Evolutionary conservation across 345 rosid genomes (phyloP).

Genomic region (Eutrema japonicum): DNA sequence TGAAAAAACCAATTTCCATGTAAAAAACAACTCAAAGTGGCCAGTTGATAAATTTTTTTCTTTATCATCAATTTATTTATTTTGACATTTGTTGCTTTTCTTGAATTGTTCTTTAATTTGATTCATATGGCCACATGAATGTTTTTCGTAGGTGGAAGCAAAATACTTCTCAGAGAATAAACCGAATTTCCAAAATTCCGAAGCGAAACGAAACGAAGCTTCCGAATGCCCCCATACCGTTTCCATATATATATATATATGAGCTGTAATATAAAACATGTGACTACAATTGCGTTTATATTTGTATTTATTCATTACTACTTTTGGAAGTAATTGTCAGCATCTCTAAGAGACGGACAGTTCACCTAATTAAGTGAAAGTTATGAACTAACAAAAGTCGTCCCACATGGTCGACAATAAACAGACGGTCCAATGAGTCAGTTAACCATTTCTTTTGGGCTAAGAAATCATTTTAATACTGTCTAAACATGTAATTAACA

Average conservation of each 20-base stretch:
- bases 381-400: slow-evolving; percentile 10
- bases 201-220: too few species aligned
- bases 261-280: too few species aligned
- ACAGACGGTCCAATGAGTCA: slow-evolving; percentile 4
- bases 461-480: neutral
- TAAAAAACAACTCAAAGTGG: neutral
- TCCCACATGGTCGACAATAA: neutral
- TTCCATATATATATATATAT: too few species aligned
- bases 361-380: neutral
- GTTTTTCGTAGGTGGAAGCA: too few species aligned
- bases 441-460: neutral
- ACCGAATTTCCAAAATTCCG: too few species aligned
- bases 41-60: neutral
- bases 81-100: too few species aligned
- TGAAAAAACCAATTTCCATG: too few species aligned
- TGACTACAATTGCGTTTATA: neutral
- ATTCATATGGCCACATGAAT: too few species aligned
- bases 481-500: neutral
- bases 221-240: too few species aligned
- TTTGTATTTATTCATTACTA: neutral
- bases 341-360: neutral
- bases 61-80: too few species aligned
- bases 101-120: too few species aligned
- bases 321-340: slow-evolving; percentile 14
- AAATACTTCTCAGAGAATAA: too few species aligned